phyloP scores from a whole-genome alignment of 1,284 basidiomycete genomes.

The Serendipita sp. region DNA sequence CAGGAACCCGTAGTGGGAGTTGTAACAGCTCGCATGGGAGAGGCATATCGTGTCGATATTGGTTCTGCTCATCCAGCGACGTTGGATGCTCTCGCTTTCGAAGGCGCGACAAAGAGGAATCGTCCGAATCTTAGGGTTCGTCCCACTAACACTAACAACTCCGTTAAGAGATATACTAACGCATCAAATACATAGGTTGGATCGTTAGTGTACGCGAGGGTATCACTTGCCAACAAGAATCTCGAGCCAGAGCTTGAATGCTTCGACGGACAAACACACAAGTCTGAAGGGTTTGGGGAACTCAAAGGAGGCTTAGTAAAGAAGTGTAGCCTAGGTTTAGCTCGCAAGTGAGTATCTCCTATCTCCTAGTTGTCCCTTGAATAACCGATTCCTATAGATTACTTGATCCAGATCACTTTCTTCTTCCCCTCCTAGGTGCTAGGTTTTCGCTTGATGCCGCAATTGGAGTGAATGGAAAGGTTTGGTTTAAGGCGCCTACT shows the following conservation, averaged over 20 bases:
- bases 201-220: conserved; percentile 64
- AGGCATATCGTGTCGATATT: conserved; percentile 73
- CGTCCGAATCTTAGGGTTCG: conserved; percentile 67
- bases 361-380: not conserved
- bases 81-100: conserved; percentile 70
- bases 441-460: conserved; percentile 65
- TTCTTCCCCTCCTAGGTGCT: conserved; percentile 57
- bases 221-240: conserved; percentile 74
- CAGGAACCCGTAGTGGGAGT: conserved; percentile 71
- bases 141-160: too few species aligned
- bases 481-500: conserved; percentile 64
- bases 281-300: conserved; percentile 72
- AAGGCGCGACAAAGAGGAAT: conserved; percentile 73
- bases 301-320: conserved; percentile 66
- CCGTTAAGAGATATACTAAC: not conserved
- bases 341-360: conserved; percentile 46
- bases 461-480: conserved; percentile 66
- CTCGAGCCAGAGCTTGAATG: conserved; percentile 84
- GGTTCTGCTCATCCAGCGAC: conserved; percentile 63
- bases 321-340: conserved; percentile 62
- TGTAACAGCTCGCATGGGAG: conserved; percentile 54
- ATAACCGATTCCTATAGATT: conserved; percentile 30
- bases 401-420: conserved; percentile 57
- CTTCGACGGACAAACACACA: conserved; percentile 72
- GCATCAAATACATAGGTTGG: conserved; percentile 42